A percentile compares a stretch with the other conserved stretches of the same genome.
phyloP scores from a whole-genome alignment of 202 grass and related monocot genomes.

The Setaria italica region DNA sequence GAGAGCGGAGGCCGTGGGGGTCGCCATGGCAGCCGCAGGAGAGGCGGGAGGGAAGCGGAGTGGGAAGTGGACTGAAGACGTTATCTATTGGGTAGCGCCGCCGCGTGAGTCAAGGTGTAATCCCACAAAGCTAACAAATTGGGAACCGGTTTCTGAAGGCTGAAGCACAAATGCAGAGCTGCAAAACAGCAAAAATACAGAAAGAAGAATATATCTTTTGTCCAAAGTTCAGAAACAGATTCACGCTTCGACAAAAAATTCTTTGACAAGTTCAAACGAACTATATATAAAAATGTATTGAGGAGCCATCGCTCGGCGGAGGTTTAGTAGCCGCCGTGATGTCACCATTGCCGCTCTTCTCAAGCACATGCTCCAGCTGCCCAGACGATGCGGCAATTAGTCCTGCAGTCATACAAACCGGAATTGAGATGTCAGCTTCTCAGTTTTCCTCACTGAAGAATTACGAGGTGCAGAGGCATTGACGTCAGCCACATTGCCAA shows the following conservation, averaged over 20 bases:
- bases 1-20: slow-evolving; percentile 28
- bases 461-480: too few relatives aligned
- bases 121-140: not conserved
- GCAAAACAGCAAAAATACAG: not conserved
- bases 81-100: slow-evolving; percentile 34
- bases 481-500: too few relatives aligned
- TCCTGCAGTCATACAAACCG: slow-evolving; percentile 53
- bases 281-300: too few relatives aligned
- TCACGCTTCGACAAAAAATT: too few relatives aligned
- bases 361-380: slow-evolving; percentile 49
- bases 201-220: too few relatives aligned
- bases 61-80: not conserved
- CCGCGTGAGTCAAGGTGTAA: not conserved
- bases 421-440: slow-evolving; percentile 26
- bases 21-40: slow-evolving; percentile 17
- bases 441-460: too few relatives aligned
- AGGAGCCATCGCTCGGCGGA: slow-evolving; percentile 48
- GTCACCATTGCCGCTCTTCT: too few relatives aligned
- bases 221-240: too few relatives aligned
- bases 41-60: not conserved
- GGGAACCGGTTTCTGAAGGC: not conserved
- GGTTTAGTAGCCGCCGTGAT: too few relatives aligned
- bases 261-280: too few relatives aligned
- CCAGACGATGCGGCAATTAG: slow-evolving; percentile 75
- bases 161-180: not conserved